Evolutionary conservation across 768 basidiomycete species (phyloP), one percentile per base, ranked within the genome.

Genomic region (Panus rudis): DNA sequence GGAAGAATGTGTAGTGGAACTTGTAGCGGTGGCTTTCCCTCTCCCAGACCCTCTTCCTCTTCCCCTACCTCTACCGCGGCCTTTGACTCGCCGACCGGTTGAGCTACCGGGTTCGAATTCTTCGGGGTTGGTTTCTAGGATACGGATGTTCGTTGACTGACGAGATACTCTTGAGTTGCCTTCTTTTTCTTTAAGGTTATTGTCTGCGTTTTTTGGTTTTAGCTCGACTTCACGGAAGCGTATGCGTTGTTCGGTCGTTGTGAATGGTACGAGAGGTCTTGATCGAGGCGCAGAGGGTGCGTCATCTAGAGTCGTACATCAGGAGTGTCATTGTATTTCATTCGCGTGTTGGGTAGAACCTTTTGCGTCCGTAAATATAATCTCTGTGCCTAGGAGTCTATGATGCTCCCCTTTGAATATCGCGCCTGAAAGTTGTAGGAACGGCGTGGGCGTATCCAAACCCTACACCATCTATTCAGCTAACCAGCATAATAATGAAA

Each of bases 381-480:
- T 62, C 53, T 91, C 87, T 0, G 84, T 83, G 2, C 88, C 88
- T 2, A 90, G 63, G 3, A 90, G 67, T 14, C 67, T 56, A 43
- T 84, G 76, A 47, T 88, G 79, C 27, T 69, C 64, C 1, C 88
- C 88, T 58, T 79, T 79, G 49, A 89, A 70, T 16, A 87, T 69
- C 1, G 83, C 81, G 2, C 86, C 85, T 4, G 81, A 79, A 1
- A 90, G 68, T 51, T 91, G 88, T 17, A 91, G 60, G 50, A 78
- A 87, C 0, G 88, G 87, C 0, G 77, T 81, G 0, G 84, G 76
- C 0, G 84, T 84, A 55, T 91, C 85, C 19, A 90, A 59, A 1
- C 86, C 87, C 88, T 63, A 35, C 5, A 10, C 19, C 3, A 27
- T 43, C 20, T 17, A 34, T 4, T 25, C 4, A 25, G 6, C 39